A percentile compares a stretch with the other conserved stretches of the same genome.
Evolutionary conservation across 768 basidiomycete species (phyloP).

Genomic region (Glaciozyma antarctica): DNA sequence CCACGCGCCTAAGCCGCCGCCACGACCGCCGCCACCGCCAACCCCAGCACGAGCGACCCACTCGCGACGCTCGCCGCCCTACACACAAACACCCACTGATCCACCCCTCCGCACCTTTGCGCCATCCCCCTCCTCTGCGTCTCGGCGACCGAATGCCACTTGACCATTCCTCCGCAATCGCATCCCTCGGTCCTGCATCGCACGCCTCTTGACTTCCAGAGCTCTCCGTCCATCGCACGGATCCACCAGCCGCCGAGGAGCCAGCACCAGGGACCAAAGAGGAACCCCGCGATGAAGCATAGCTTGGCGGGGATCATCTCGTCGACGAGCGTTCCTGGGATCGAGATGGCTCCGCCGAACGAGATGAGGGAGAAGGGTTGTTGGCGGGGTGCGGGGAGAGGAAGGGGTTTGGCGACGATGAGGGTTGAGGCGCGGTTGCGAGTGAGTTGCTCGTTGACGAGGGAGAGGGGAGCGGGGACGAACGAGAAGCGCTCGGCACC

Average conservation of each 20-base stretch:
- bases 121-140: conserved; percentile 4
- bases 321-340: conserved; percentile 16
- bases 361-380: not conserved
- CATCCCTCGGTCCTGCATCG: conserved; percentile 18
- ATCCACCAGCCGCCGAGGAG: conserved; percentile 29
- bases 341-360: conserved; percentile 2
- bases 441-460: conserved; percentile 26
- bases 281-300: conserved; percentile 28
- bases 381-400: not conserved
- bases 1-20: conserved; percentile 15
- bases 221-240: conserved; percentile 19
- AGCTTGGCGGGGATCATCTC: conserved; percentile 33
- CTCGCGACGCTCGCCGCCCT: conserved; percentile 16
- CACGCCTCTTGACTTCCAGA: conserved; percentile 1
- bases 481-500: conserved; percentile 21
- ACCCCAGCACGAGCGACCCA: conserved; percentile 5
- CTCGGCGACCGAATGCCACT: conserved; percentile 1
- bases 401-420: conserved; percentile 7
- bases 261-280: conserved; percentile 28
- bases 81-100: conserved; percentile 21
- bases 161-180: conserved; percentile 19
- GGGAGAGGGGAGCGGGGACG: conserved; percentile 23
- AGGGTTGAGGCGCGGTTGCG: not conserved
- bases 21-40: conserved; percentile 19
- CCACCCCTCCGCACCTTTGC: conserved; percentile 1